Base-by-base conservation (phyloP, 306 rosid genomes). In the Crotalaria pallida region DNA sequence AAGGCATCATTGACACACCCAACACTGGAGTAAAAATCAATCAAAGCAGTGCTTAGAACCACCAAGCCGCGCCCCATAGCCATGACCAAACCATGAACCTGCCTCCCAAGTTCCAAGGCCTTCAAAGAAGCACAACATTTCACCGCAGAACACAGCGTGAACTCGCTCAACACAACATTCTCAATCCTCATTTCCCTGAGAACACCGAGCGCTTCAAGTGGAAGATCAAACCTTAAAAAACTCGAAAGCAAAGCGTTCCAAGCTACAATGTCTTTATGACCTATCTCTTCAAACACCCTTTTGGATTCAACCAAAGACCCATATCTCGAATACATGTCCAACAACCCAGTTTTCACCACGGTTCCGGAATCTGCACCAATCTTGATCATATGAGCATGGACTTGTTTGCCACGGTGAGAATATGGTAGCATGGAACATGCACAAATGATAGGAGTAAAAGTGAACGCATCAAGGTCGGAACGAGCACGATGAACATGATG, bases 21-120 rank as follows among this genome's bases (percentile, higher is more conserved):
- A 66, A 82, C 57, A 45, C 73, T 51, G 3, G 85, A 83, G 77
- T 90, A 88, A 52, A 83, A 88, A 70, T 80, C 88, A 76, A 84
- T 57, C 68, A 90, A 81, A 53, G 88, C 85, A 67, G 95, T 90
- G 44, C 88, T 84, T 57, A 86, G 48, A 75, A 86, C 81, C 71
- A 88, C 79, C 81, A 85, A 18, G 74, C 84, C 95, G 41, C 86
- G 83, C 47, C 87, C 87, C 80, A 79, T 58, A 5, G 61, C 78
- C 23, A 84, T 84, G 60, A 86, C 86, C 81, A 88, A 67, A 31
- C 92, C 97, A 78, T 86, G 94, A 79, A 77, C 87, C 74, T 90
- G 95, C 75, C 79, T 79, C 21, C 86, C 90, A 24, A 73, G 81
- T 57, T 70, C 77, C 77, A 80, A 65, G 1, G 82, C 82, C 81